phyloP scores from a whole-genome alignment of 2,329 filamentous ascomycete genomes.

The Apiospora saccharicola region DNA sequence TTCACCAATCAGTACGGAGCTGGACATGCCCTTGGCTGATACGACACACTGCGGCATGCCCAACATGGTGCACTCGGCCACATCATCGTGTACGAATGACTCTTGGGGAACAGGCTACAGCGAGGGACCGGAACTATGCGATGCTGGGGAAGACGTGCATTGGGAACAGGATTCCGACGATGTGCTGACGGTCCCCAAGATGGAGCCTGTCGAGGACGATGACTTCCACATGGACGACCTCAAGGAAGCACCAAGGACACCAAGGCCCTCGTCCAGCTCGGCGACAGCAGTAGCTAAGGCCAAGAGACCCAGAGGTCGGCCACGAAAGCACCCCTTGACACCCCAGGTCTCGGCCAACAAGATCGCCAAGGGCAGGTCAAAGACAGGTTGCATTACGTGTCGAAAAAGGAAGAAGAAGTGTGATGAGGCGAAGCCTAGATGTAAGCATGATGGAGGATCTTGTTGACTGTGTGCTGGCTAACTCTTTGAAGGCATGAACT shows the following conservation, averaged over 20 bases:
- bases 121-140: conserved; percentile 44
- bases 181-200: conserved; percentile 58
- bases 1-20: conserved; percentile 60
- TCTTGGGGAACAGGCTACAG: conserved; percentile 53
- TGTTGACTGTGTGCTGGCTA: conserved; percentile 6
- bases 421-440: conserved; percentile 72
- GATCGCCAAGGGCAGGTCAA: conserved; percentile 77
- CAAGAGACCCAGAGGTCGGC: conserved; percentile 78
- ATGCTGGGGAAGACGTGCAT: conserved; percentile 49
- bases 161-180: conserved; percentile 59
- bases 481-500: conserved; percentile 73
- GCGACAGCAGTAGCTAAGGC: conserved; percentile 46
- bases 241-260: conserved; percentile 50
- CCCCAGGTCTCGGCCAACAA: conserved; percentile 68
- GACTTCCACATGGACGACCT: conserved; percentile 62
- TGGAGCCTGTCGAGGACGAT: conserved; percentile 64
- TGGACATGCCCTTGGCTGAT: conserved; percentile 48
- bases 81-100: conserved; percentile 53
- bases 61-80: conserved; percentile 53
- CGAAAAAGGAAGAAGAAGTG: conserved; percentile 77
- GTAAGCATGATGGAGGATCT: conserved; percentile 52
- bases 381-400: conserved; percentile 73
- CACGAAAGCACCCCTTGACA: conserved; percentile 76
- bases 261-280: conserved; percentile 34
- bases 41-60: conserved; percentile 49